Percentiles rank a stretch among this genome's conserved stretches.
phyloP scores from a whole-genome alignment of 2,329 filamentous ascomycete genomes.

The Penicillium brevicompactum region DNA sequence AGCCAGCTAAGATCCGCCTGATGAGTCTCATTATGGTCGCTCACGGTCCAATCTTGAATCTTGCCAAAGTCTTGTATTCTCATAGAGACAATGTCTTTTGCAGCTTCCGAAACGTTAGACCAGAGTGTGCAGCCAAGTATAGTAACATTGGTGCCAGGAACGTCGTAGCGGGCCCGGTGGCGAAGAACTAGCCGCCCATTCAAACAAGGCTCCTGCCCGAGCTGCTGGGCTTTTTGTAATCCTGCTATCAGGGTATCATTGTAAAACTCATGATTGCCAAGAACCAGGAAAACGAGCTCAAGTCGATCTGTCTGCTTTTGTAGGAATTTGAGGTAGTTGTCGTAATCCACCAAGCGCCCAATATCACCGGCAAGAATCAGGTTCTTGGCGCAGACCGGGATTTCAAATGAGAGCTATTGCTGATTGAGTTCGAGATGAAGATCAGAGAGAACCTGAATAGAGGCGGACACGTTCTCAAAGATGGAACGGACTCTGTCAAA shows the following conservation, averaged over 20 bases:
- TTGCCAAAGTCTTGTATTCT: conserved; percentile 58
- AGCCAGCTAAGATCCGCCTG: conserved; percentile 56
- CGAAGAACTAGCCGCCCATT: conserved; percentile 31
- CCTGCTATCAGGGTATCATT: conserved; percentile 21
- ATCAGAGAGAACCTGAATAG: conserved; percentile 33
- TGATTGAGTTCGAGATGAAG: conserved; percentile 33
- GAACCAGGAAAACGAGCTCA: conserved; percentile 23
- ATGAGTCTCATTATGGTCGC: conserved; percentile 54
- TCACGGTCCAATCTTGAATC: conserved; percentile 56
- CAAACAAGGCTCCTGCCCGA: conserved; percentile 31
- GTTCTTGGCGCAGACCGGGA: conserved; percentile 21
- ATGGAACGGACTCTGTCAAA: no score
- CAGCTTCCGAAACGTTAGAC: conserved; percentile 51
- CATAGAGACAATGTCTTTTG: conserved; percentile 42
- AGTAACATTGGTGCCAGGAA: conserved; percentile 42
- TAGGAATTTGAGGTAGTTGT: conserved; percentile 28
- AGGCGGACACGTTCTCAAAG: background rate
- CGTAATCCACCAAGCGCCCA: conserved; percentile 27
- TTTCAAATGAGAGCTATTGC: conserved; percentile 24
- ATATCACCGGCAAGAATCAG: conserved; percentile 30
- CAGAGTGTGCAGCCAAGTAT: conserved; percentile 62
- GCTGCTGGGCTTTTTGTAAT: conserved; percentile 24
- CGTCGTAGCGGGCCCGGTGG: conserved; percentile 27
- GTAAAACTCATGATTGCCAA: conserved; percentile 36
- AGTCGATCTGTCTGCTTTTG: conserved; percentile 23